Conservation (phyloP, 805 yeast genomes). For the Torulaspora gathmanii region DNA sequence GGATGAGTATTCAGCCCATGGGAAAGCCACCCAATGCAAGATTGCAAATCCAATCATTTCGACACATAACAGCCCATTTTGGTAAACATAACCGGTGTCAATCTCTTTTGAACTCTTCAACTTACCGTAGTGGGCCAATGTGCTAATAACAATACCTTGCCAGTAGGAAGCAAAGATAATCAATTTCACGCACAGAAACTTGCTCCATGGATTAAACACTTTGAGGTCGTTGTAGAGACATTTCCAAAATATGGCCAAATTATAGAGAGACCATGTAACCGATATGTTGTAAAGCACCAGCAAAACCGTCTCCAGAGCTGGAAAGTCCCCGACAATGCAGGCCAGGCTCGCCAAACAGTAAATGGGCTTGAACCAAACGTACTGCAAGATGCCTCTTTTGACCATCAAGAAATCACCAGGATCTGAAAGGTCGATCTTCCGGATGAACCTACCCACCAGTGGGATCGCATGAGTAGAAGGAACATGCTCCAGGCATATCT, state of each 20-base stretch:
- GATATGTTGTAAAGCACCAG: conserved; percentile 73
- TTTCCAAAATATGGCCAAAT: conserved; percentile 88
- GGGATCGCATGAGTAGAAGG: conserved; percentile 64
- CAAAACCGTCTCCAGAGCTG: conserved; percentile 46
- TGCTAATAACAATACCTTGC: conserved; percentile 71
- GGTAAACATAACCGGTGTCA: conserved; percentile 54
- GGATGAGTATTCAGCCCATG: conserved; percentile 65
- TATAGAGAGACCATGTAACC: conserved; percentile 77
- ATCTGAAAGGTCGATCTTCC: conserved; percentile 75
- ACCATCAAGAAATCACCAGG: conserved; percentile 71
- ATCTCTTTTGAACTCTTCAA: conserved; percentile 34
- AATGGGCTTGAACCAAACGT: conserved; percentile 90
- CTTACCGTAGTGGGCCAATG: conserved; percentile 46
- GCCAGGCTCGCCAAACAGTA: conserved; percentile 53
- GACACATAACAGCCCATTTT: conserved; percentile 71
- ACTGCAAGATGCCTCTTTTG: conserved; percentile 84
- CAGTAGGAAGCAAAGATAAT: conserved; percentile 97
- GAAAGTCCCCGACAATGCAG: conserved; percentile 45
- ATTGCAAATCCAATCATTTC: conserved; percentile 83
- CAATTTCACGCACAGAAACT: conserved; percentile 86
- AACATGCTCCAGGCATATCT: conserved; percentile 60
- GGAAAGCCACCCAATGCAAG: conserved; percentile 85
- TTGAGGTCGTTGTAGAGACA: conserved; percentile 73
- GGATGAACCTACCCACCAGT: conserved; percentile 43
- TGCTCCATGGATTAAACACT: conserved; percentile 84